Conservation (phyloP, 2,329 filamentous ascomycete species). For the Trichoderma hamatum region DNA sequence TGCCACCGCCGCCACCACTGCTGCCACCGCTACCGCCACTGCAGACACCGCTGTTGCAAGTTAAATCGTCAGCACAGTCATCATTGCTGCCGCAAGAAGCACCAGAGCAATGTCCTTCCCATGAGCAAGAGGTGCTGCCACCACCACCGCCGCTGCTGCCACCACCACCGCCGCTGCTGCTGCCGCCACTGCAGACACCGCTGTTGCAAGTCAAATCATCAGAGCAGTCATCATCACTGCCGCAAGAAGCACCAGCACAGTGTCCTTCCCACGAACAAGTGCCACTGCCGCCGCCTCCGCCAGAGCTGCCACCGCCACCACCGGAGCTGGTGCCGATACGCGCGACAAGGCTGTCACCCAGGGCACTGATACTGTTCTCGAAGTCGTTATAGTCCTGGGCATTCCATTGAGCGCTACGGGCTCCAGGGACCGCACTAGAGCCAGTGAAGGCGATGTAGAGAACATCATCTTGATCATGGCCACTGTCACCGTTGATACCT, state of each 20-base stretch:
- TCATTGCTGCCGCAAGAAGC: constrained; percentile 21
- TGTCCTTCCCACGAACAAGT: constrained; percentile 30
- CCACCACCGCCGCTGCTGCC: constrained; percentile 43
- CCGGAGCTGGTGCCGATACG: constrained; percentile 33
- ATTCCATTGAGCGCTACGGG: constrained; percentile 56
- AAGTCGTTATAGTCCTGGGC: constrained; percentile 54
- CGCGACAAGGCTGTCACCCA: constrained; percentile 57
- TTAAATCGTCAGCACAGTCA: constrained; percentile 30
- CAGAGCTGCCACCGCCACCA: constrained; percentile 51
- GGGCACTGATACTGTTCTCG: constrained; percentile 52
- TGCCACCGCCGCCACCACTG: background rate
- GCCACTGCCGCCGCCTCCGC: constrained; percentile 38
- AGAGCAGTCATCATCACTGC: constrained; percentile 28
- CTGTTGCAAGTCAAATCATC: constrained; percentile 29
- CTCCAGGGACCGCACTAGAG: constrained; percentile 58
- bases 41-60: constrained; percentile 31
- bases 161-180: background rate
- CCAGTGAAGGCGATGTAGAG: constrained; percentile 65
- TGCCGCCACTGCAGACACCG: constrained; percentile 29
- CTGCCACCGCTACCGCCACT: background rate
- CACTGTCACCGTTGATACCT: constrained; percentile 56
- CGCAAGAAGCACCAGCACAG: constrained; percentile 26
- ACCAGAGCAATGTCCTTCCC: constrained; percentile 29
- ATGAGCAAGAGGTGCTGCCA: constrained; percentile 27
- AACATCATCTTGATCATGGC: constrained; percentile 60